Evolutionary conservation across 805 yeast genomes (phyloP), one percentile per base, ranked within the genome.

Genomic region (Kodamaea hsintzibuensis): DNA sequence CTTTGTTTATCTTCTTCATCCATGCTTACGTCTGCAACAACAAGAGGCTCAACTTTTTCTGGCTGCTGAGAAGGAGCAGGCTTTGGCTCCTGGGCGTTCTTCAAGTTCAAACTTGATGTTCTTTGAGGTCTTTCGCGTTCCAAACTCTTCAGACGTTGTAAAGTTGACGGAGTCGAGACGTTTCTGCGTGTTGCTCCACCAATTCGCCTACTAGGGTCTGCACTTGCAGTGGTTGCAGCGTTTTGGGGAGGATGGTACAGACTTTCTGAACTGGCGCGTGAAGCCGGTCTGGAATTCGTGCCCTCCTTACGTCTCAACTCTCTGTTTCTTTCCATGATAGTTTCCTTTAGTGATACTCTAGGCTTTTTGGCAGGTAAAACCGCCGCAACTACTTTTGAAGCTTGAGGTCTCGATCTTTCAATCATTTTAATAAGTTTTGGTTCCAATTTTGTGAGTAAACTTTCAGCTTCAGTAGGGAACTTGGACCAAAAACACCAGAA

Each of bases 401-500:
- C 49, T 19, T 46, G 42, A 7, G 61, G 61, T 19, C 44, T 42
- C 3, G 62, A 57, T 9, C 61, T 48, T 35, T 57, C 62, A 7
- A 59, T 37, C 13, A 40, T 52, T 33, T 57, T 59, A 4, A 55
- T 55, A 1, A 56, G 27, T 30, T 59, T 59, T 3, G 57, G 54
- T 7, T 59, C 62, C 30, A 59, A 42, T 42, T 52, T 54, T 13
- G 54, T 33, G 1, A 76, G 58, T 8, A 83, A 55, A 13, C 57
- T 58, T 13, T 78, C 81, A 0, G 85, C 88, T 12, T 74, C 70
- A 0, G 68, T 62, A 0, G 89, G 88, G 70, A 82, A 87, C 6
- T 78, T 62, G 17, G 73, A 75, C 59, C 78, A 79, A 52, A 83
- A 79, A 12, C 81, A 73, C 97, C 97, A 92, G 62, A 80, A 93